These are phyloP conservation scores for Ascochyta clinopodiicola DNA, from an alignment of 2,329 filamentous ascomycete genomes.

Conservation along the genomic window DNA sequence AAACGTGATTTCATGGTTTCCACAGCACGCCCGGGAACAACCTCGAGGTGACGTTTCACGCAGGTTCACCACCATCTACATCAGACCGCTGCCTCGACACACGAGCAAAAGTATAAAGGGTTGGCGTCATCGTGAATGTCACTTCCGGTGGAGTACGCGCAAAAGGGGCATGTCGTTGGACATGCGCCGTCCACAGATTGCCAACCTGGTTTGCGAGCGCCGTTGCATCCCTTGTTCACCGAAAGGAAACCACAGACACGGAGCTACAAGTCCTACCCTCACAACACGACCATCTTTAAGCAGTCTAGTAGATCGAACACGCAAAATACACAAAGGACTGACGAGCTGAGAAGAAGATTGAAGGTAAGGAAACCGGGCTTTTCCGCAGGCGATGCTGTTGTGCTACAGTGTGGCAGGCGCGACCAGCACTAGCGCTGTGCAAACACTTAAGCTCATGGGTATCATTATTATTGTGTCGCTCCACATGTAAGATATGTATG, in stretches of 20 bases:
- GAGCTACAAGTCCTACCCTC: not conserved
- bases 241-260: not conserved
- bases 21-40: slow-evolving; percentile 16
- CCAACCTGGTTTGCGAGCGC: not conserved
- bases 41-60: slow-evolving; percentile 24
- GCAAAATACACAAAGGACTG: not conserved
- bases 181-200: not conserved
- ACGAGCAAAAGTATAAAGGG: slow-evolving; percentile 1
- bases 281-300: not conserved
- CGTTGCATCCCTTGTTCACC: not conserved
- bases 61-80: slow-evolving; percentile 2
- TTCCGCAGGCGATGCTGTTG: too few relatives aligned
- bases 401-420: too few relatives aligned
- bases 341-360: too few relatives aligned
- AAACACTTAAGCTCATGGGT: not conserved
- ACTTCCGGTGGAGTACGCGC: not conserved
- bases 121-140: slow-evolving; percentile 9
- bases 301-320: not conserved
- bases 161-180: slow-evolving; percentile 1
- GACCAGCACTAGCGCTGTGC: too few relatives aligned
- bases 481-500: too few relatives aligned
- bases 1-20: slow-evolving; percentile 18
- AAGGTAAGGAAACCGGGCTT: too few relatives aligned
- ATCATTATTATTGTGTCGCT: not conserved
- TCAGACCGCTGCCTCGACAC: slow-evolving; percentile 5